These are phyloP conservation scores for Trichocladium antarcticum DNA, from an alignment of 495 filamentous ascomycete species.

Conservation along the genomic window DNA sequence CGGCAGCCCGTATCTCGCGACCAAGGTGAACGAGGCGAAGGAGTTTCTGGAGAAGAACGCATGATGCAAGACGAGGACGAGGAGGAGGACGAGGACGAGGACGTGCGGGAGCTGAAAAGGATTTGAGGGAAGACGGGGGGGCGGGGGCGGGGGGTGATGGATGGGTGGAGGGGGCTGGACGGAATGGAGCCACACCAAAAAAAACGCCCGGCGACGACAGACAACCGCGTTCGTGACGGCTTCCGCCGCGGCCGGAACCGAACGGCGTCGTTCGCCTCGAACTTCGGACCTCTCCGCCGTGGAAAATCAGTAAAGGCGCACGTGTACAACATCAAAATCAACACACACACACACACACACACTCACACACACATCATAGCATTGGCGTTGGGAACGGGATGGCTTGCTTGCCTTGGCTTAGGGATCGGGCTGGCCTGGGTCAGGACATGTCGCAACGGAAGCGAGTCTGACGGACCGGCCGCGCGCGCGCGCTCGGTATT, in stretches of 20 bases:
- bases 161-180: neutral
- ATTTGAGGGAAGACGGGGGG: neutral
- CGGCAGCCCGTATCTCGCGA: slow-evolving; percentile 90
- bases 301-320: neutral
- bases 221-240: too few species aligned
- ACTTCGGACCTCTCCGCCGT: neutral
- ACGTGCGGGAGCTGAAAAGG: neutral
- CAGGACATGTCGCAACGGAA: neutral
- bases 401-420: neutral
- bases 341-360: neutral
- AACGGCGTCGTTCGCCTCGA: too few species aligned
- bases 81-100: neutral
- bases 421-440: neutral
- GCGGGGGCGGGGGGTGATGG: neutral
- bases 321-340: slow-evolving; percentile 7
- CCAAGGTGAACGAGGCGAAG: slow-evolving; percentile 97
- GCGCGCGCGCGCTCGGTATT: neutral
- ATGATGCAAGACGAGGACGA: neutral
- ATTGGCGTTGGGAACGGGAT: slow-evolving; percentile 3
- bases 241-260: too few species aligned
- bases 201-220: too few species aligned
- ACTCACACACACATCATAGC: slow-evolving; percentile 4
- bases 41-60: slow-evolving; percentile 77
- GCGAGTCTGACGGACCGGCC: neutral
- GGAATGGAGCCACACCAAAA: too few species aligned